phyloP scores from a whole-genome alignment of 78 protist genomes.

The Goniomonas avonlea region DNA sequence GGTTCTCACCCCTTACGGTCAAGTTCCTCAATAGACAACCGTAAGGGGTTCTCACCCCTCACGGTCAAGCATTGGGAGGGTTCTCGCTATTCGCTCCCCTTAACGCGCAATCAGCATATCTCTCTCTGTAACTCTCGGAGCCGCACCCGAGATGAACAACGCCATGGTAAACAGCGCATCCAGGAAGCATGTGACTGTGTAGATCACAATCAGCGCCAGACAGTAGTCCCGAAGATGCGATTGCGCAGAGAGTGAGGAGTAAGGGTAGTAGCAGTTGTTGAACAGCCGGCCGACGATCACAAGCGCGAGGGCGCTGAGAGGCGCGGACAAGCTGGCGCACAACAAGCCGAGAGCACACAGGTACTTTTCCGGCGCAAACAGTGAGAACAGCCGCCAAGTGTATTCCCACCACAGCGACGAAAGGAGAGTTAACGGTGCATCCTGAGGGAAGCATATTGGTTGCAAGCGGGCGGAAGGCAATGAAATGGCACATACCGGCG shows the following conservation, averaged over 20 bases:
- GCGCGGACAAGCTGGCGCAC: background rate
- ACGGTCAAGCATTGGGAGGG: no score
- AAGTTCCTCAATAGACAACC: no score
- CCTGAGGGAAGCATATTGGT: no score
- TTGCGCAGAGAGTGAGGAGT: background rate
- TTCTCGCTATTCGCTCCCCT: no score
- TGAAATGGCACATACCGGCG: background rate
- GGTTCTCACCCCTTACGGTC: no score
- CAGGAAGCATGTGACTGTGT: background rate
- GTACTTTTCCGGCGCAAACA: background rate
- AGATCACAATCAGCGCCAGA: background rate
- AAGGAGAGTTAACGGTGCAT: no score
- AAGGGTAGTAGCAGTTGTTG: constrained; percentile 19
- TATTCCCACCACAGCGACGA: background rate
- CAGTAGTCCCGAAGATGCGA: constrained; percentile 6
- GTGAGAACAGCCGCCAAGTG: background rate
- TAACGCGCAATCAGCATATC: no score
- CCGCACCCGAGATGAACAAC: no score
- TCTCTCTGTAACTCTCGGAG: no score
- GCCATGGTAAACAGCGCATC: no score
- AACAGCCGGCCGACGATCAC: constrained; percentile 6
- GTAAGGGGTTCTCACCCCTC: no score
- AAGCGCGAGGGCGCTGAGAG: background rate
- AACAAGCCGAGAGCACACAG: background rate
- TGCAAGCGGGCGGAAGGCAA: background rate